Conservation (phyloP, 179 eudicot genomes). For the Patellifolia procumbens region DNA sequence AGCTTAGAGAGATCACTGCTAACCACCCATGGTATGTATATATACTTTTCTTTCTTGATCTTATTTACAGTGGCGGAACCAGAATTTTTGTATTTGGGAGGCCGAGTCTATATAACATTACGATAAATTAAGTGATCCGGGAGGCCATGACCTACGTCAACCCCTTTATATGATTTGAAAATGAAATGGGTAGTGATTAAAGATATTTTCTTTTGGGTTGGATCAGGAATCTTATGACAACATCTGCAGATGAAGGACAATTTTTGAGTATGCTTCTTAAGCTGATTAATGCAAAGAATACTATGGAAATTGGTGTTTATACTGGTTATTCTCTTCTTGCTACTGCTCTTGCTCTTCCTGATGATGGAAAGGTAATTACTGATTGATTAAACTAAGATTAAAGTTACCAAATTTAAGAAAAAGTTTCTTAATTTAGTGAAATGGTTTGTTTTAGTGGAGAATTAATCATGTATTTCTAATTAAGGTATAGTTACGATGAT, state of each 20-base stretch:
- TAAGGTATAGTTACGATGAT: constrained; percentile 14
- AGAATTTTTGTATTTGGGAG: too few species aligned
- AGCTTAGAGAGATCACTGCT: constrained; percentile 80
- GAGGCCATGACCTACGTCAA: too few species aligned
- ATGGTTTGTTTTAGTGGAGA: background rate
- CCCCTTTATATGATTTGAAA: background rate
- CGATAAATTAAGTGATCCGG: too few species aligned
- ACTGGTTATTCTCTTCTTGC: constrained; percentile 93
- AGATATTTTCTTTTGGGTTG: background rate
- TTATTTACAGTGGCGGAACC: too few species aligned
- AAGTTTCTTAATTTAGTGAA: background rate
- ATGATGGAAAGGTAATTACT: constrained; percentile 71
- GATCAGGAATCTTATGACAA: constrained; percentile 71
- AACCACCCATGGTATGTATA: constrained; percentile 83
- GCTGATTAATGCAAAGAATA: constrained; percentile 76
- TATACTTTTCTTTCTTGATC: background rate
- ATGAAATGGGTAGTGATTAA: background rate
- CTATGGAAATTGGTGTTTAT: constrained; percentile 87
- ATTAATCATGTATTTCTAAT: background rate
- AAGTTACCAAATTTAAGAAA: background rate
- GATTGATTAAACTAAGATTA: background rate
- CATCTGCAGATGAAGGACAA: constrained; percentile 91
- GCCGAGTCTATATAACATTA: too few species aligned
- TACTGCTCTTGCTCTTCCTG: constrained; percentile 89
- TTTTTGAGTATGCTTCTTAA: constrained; percentile 74